Evolutionary conservation across 352 stramenopile genomes (phyloP).

Genomic region (Phytophthora pseudosyringae): DNA sequence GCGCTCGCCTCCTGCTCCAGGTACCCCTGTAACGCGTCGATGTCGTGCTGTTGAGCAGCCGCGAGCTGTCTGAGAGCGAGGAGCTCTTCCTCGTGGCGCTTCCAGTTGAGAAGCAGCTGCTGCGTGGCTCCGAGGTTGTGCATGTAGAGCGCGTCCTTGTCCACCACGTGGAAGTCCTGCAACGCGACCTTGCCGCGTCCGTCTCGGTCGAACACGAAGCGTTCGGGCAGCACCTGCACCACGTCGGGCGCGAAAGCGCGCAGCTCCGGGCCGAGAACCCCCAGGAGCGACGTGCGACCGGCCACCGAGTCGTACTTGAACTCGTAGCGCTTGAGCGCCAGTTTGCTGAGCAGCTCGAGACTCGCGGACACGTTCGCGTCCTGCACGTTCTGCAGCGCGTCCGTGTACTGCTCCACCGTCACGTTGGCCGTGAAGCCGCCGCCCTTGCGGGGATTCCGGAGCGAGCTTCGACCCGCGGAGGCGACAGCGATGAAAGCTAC

Average conservation of each 20-base stretch:
- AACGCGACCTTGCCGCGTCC: slow-evolving; percentile 68
- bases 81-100: slow-evolving; percentile 42
- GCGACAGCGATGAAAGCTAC: background rate
- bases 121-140: slow-evolving; percentile 91
- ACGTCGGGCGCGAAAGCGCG: slow-evolving; percentile 67
- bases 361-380: slow-evolving; percentile 55
- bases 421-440: slow-evolving; percentile 39
- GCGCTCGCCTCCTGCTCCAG: slow-evolving; percentile 70
- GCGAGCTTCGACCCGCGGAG: slow-evolving; percentile 22
- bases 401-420: slow-evolving; percentile 54
- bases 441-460: slow-evolving; percentile 34
- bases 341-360: slow-evolving; percentile 50
- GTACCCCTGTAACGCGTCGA: slow-evolving; percentile 55
- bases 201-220: slow-evolving; percentile 57
- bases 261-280: slow-evolving; percentile 69
- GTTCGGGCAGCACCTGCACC: slow-evolving; percentile 70
- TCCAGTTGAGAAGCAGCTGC: slow-evolving; percentile 65
- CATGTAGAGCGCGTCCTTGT: slow-evolving; percentile 93
- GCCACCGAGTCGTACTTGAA: slow-evolving; percentile 84
- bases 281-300: slow-evolving; percentile 66
- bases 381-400: slow-evolving; percentile 55
- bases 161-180: slow-evolving; percentile 86
- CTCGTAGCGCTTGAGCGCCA: slow-evolving; percentile 73
- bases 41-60: slow-evolving; percentile 35
- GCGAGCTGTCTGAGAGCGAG: slow-evolving; percentile 32